These are phyloP conservation scores for Podaxis mareebaensis DNA, from an alignment of 768 basidiomycete species.

Conservation along the genomic window DNA sequence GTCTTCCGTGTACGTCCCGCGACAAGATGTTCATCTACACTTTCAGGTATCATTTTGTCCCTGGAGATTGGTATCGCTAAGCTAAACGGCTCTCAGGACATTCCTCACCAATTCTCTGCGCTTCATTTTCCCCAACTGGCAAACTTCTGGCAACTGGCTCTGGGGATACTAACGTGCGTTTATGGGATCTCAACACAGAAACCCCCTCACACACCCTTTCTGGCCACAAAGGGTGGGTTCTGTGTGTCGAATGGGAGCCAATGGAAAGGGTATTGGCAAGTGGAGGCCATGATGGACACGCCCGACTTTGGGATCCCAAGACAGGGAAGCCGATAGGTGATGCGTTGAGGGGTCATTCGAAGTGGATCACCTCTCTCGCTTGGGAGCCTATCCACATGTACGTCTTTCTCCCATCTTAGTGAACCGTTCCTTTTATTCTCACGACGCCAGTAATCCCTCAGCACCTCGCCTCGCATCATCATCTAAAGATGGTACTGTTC, in stretches of 20 bases:
- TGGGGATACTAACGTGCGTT: conserved; percentile 87
- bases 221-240: conserved; percentile 95
- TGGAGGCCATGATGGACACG: conserved; percentile 92
- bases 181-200: conserved; percentile 96
- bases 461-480: conserved; percentile 89
- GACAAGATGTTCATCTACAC: conserved; percentile 89
- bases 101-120: conserved; percentile 89
- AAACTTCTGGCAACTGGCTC: conserved; percentile 90
- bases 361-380: conserved; percentile 93
- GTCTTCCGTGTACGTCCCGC: conserved; percentile 94
- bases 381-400: conserved; percentile 97
- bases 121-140: conserved; percentile 94
- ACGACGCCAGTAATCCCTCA: conserved; percentile 59
- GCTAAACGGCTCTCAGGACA: conserved; percentile 58
- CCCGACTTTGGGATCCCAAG: conserved; percentile 91
- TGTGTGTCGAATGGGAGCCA: conserved; percentile 97
- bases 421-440: conserved; percentile 10
- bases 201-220: conserved; percentile 83
- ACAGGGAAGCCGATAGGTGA: conserved; percentile 88
- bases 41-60: conserved; percentile 59
- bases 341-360: conserved; percentile 88
- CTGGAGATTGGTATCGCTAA: neutral
- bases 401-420: conserved; percentile 25
- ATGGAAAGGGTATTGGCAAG: conserved; percentile 89
- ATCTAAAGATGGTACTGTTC: conserved; percentile 94